A percentile compares a stretch with the other conserved stretches of the same genome.
Conservation (phyloP, 352 stramenopile genomes). For the Phytophthora crassamura region DNA sequence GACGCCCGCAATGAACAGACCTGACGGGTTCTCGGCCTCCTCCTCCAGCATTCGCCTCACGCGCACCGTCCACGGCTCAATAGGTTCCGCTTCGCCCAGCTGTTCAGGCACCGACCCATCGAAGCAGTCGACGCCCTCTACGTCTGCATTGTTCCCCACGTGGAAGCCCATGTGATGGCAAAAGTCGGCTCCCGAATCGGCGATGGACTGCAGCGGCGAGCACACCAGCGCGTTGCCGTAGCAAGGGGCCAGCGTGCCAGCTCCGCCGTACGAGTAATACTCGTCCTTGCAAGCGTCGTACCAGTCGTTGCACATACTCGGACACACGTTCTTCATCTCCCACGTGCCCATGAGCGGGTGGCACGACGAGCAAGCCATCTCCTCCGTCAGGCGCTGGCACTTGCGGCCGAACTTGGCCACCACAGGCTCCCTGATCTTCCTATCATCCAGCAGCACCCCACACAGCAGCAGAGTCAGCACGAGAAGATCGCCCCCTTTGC, state of each 20-base stretch:
- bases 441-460: slow-evolving; percentile 24
- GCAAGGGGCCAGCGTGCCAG: slow-evolving; percentile 70
- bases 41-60: slow-evolving; percentile 68
- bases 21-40: slow-evolving; percentile 74
- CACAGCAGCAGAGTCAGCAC: background rate
- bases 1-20: slow-evolving; percentile 64
- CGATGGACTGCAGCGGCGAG: slow-evolving; percentile 71
- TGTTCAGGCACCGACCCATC: slow-evolving; percentile 76
- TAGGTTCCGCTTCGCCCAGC: slow-evolving; percentile 59
- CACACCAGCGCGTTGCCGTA: slow-evolving; percentile 87
- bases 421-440: slow-evolving; percentile 81
- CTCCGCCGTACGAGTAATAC: slow-evolving; percentile 73
- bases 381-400: slow-evolving; percentile 66
- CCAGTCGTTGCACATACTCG: slow-evolving; percentile 80
- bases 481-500: background rate
- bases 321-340: slow-evolving; percentile 78
- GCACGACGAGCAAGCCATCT: slow-evolving; percentile 84
- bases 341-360: slow-evolving; percentile 82
- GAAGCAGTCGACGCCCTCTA: slow-evolving; percentile 82
- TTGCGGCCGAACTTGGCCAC: slow-evolving; percentile 76
- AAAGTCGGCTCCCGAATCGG: slow-evolving; percentile 61
- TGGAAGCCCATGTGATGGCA: slow-evolving; percentile 85
- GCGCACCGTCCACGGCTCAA: slow-evolving; percentile 60
- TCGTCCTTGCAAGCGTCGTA: slow-evolving; percentile 73
- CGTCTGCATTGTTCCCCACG: slow-evolving; percentile 66